Conservation (phyloP, 306 rosid genomes). For the Vicia faba region DNA sequence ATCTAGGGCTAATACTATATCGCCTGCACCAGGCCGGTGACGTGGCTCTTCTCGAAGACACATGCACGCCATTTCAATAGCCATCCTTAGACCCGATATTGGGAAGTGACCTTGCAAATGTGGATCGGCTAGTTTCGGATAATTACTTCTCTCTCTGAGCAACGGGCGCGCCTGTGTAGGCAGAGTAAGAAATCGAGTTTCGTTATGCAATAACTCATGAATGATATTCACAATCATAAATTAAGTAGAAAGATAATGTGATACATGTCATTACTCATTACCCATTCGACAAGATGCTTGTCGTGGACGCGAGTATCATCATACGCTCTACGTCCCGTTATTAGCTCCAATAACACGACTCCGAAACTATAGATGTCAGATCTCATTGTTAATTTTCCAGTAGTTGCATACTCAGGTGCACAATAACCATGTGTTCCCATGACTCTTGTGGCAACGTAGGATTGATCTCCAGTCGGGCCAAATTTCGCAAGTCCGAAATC, state of each 20-base stretch:
- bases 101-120: constrained; percentile 37
- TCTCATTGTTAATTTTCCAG: constrained; percentile 63
- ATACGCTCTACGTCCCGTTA: constrained; percentile 64
- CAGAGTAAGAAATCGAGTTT: constrained; percentile 25
- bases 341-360: constrained; percentile 64
- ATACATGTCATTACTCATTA: constrained; percentile 33
- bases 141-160: constrained; percentile 35
- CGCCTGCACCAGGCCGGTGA: constrained; percentile 44
- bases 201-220: no score
- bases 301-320: constrained; percentile 44
- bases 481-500: constrained; percentile 82
- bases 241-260: constrained; percentile 11
- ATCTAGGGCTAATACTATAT: constrained; percentile 44
- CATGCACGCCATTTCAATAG: constrained; percentile 47
- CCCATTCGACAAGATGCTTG: constrained; percentile 57
- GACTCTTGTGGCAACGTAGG: constrained; percentile 70
- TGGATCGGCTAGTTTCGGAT: constrained; percentile 43
- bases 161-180: constrained; percentile 48
- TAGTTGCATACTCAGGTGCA: constrained; percentile 72
- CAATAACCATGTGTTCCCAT: constrained; percentile 84
- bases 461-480: constrained; percentile 66
- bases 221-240: no score
- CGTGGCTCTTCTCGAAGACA: constrained; percentile 51
- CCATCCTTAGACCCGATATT: constrained; percentile 32
- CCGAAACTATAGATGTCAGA: constrained; percentile 78